Evolutionary conservation across 2,329 filamentous ascomycete genomes (phyloP).

Genomic region (Penicillium sp.): DNA sequence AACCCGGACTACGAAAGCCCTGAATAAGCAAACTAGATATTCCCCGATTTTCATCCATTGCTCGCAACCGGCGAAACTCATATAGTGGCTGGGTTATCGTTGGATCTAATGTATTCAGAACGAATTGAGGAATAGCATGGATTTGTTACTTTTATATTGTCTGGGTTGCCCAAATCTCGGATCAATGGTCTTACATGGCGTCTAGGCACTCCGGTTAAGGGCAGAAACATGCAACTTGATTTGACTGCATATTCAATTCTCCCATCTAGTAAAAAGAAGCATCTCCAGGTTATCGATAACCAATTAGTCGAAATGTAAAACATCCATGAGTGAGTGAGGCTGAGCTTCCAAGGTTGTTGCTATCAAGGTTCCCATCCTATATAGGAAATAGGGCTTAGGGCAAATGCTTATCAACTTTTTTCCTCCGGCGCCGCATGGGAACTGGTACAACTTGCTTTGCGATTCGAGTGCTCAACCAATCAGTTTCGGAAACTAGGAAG

Average conservation of each 20-base stretch:
- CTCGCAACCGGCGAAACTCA: constrained; percentile 18
- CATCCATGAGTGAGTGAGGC: background rate
- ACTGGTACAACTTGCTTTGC: constrained; percentile 3
- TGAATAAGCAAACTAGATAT: constrained; percentile 32
- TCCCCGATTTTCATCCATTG: constrained; percentile 18
- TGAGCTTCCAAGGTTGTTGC: constrained; percentile 3
- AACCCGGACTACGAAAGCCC: constrained; percentile 50
- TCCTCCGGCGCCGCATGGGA: constrained; percentile 19
- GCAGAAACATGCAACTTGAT: background rate
- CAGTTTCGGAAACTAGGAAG: background rate
- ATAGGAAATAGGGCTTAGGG: constrained; percentile 45
- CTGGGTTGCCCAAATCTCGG: background rate
- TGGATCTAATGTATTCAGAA: constrained; percentile 40
- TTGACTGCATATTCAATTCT: too few relatives aligned
- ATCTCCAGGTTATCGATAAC: background rate
- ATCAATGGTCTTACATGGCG: constrained; percentile 1
- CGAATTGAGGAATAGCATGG: constrained; percentile 34
- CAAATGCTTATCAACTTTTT: constrained; percentile 34
- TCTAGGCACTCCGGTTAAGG: background rate
- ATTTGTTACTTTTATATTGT: constrained; percentile 23
- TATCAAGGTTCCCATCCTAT: constrained; percentile 20
- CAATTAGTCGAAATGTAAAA: background rate
- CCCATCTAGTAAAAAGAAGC: background rate
- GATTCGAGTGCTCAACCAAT: constrained; percentile 2
- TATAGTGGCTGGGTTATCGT: constrained; percentile 27